These are phyloP conservation scores for Rhamnella rubrinervis DNA, from an alignment of 331 rosid species.

Conservation along the genomic window DNA sequence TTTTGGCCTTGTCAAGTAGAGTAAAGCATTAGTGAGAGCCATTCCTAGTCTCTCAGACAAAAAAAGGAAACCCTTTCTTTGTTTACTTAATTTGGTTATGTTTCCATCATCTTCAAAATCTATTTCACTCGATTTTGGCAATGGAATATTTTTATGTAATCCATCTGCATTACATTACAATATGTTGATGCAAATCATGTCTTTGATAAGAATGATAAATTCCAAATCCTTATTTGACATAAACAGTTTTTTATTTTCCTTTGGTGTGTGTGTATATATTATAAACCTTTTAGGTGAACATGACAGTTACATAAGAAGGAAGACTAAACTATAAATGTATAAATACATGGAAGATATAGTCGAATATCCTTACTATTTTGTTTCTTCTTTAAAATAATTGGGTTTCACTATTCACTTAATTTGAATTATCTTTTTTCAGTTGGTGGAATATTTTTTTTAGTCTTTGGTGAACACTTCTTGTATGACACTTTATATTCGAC, in stretches of 20 bases:
- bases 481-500: slow-evolving; percentile 90
- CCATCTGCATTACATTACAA: slow-evolving; percentile 33
- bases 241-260: too few species aligned
- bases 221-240: not conserved
- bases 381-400: not conserved
- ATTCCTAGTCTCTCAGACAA: not conserved
- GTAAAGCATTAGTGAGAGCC: not conserved
- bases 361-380: too few species aligned
- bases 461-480: slow-evolving; percentile 95
- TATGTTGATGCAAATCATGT: slow-evolving; percentile 41
- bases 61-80: too few species aligned
- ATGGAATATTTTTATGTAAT: slow-evolving; percentile 23
- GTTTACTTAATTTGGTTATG: not conserved
- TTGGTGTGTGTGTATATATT: too few species aligned
- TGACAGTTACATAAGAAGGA: too few species aligned
- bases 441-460: slow-evolving; percentile 98
- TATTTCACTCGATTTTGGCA: slow-evolving; percentile 7
- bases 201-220: slow-evolving; percentile 12
- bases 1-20: slow-evolving; percentile 6
- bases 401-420: not conserved
- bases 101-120: not conserved
- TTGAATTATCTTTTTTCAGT: slow-evolving; percentile 36
- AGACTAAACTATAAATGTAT: too few species aligned
- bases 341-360: too few species aligned
- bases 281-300: too few species aligned